A percentile compares a stretch with the other conserved stretches of the same genome.
These are phyloP conservation scores for Spathaspora jeffriesii DNA, from an alignment of 1,139 yeast species.

Conservation along the genomic window DNA sequence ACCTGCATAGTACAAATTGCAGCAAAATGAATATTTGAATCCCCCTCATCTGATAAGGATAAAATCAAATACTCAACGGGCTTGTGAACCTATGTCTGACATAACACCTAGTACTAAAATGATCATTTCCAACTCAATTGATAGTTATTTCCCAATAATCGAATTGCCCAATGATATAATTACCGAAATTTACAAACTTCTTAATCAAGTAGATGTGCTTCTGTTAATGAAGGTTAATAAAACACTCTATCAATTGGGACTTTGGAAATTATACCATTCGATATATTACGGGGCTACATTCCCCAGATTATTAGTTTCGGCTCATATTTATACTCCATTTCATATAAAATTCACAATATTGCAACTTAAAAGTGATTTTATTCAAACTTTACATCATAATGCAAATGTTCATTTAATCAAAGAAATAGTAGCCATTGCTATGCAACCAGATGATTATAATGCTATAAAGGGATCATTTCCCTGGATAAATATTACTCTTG, in stretches of 20 bases:
- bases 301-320: too few relatives aligned
- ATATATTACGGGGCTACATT: too few relatives aligned
- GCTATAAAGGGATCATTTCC: background rate
- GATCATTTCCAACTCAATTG: too few relatives aligned
- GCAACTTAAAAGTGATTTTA: background rate
- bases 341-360: background rate
- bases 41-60: too few relatives aligned
- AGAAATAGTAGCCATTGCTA: background rate
- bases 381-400: background rate
- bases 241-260: background rate
- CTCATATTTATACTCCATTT: background rate
- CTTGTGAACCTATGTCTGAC: too few relatives aligned
- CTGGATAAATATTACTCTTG: background rate
- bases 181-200: background rate
- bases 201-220: background rate
- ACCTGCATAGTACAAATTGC: too few relatives aligned
- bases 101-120: too few relatives aligned
- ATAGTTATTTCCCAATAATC: background rate
- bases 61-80: too few relatives aligned
- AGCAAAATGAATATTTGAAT: too few relatives aligned
- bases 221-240: background rate
- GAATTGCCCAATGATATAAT: background rate
- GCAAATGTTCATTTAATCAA: background rate
- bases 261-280: background rate
- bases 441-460: background rate